These are phyloP conservation scores for Macrolepiota dolichaula DNA, from an alignment of 768 basidiomycete species.

Conservation along the genomic window DNA sequence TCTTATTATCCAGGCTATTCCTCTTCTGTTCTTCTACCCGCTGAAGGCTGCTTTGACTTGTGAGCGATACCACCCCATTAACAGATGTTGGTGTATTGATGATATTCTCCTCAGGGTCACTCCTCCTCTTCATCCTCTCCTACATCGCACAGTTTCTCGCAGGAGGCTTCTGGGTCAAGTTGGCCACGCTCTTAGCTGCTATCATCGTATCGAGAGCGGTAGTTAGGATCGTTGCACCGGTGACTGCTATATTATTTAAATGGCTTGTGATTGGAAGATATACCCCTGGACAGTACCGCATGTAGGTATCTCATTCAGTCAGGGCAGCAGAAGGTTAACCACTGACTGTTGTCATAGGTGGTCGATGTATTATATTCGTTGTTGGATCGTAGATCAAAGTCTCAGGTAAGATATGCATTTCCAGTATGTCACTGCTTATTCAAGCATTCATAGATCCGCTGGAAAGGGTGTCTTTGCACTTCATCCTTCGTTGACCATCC, in stretches of 20 bases:
- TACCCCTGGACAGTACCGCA: constrained; percentile 32
- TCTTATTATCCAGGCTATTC: constrained; percentile 38
- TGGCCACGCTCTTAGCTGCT: constrained; percentile 29
- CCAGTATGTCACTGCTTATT: neutral
- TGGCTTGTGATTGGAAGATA: constrained; percentile 45
- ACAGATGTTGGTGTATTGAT: neutral
- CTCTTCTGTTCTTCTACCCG: constrained; percentile 41
- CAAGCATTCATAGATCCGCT: constrained; percentile 21
- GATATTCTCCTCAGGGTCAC: constrained; percentile 27
- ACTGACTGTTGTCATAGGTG: constrained; percentile 21
- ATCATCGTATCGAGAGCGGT: constrained; percentile 31
- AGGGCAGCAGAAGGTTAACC: neutral
- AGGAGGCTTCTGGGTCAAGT: constrained; percentile 29
- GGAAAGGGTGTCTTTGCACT: constrained; percentile 40
- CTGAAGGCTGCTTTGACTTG: constrained; percentile 41
- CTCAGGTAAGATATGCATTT: constrained; percentile 21
- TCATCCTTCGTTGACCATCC: constrained; percentile 31
- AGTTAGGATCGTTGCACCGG: constrained; percentile 32
- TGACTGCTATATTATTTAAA: constrained; percentile 39
- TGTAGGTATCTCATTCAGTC: constrained; percentile 25
- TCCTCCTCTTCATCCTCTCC: constrained; percentile 36
- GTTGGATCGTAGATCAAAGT: constrained; percentile 41
- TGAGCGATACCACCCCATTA: constrained; percentile 14
- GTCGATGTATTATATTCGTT: constrained; percentile 39
- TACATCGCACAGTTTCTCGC: constrained; percentile 25